Evolutionary conservation across 75 land plant species (phyloP).

Genomic region (Azolla pinnata): DNA sequence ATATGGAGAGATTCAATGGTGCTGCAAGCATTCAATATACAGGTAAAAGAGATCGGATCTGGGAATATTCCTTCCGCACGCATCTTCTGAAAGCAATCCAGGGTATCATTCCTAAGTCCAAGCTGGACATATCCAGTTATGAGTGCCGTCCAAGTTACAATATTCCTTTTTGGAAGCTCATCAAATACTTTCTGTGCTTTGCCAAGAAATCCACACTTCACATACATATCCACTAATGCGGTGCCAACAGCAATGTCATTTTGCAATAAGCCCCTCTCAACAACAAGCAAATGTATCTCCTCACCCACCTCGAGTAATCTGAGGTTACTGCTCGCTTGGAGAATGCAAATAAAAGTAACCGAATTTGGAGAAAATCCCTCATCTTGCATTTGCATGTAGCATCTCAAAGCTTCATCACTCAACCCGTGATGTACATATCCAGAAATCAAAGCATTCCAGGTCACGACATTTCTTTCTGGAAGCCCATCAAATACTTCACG

Average conservation of each 20-base stretch:
- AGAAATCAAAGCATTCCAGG: constrained; percentile 25
- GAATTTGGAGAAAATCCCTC: background rate
- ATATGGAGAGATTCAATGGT: too few species aligned
- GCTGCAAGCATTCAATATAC: too few species aligned
- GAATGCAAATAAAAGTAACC: background rate
- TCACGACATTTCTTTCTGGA: constrained; percentile 14
- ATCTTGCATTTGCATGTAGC: constrained; percentile 12
- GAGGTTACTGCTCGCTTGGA: background rate
- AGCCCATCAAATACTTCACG: constrained; percentile 7
- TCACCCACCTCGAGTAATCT: background rate
- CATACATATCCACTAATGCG: background rate
- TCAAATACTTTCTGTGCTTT: background rate
- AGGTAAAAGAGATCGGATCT: too few species aligned
- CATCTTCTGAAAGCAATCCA: constrained; percentile 18
- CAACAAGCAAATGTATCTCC: background rate
- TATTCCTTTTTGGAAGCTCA: background rate
- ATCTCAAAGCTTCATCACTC: constrained; percentile 1
- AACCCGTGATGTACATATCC: constrained; percentile 23
- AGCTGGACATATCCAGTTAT: constrained; percentile 18
- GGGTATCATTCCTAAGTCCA: constrained; percentile 7
- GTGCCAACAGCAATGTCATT: background rate
- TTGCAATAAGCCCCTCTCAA: background rate
- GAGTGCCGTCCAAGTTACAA: background rate
- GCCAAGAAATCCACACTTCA: background rate
- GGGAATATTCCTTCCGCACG: constrained; percentile 6